Evolutionary conservation across 2,329 filamentous ascomycete genomes (phyloP), one percentile per base, ranked within the genome.

Genomic region (Byssochlamys sp.): DNA sequence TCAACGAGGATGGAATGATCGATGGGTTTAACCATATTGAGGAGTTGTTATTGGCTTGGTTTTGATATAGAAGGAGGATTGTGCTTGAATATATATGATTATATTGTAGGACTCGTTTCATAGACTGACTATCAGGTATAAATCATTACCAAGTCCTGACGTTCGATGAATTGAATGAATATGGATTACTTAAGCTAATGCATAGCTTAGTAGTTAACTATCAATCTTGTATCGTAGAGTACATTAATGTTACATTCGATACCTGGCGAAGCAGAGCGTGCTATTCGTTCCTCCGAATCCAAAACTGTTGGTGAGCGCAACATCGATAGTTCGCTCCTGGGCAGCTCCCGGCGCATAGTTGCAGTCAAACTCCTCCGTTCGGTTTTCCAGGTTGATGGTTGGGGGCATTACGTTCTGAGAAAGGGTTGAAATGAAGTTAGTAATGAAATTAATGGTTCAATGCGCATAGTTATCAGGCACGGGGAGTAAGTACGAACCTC

Each of bases 211-310:
- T 50, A 54, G n/a, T n/a, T n/a, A 19, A 19, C 19, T 19, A 19
- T 19, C 19, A 1, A 19, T 19, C 19, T 53, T 31, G 25, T 52
- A 31, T 31, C 1, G 7, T 31, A 31, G 7, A 31, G 29, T 31
- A 52, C 52, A 58, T 49, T 9, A 45, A 24, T 45, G n/a, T 45
- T 50, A 62, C 55, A 59, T 53, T 56, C 54, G 56, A 55, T 65
- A 65, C 55, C 63, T 67, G 4, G 70, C 65, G 66, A 97, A 92
- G 55, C 91, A 91, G 39, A 99, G 77, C 56, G 85, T 91, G 49
- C 92, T 91, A 75, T 99, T 99, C 1, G 92, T 97, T 14, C 94
- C 94, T 10, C 94, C 94, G 76, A 99, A 99, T 0, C 94, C 94
- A 75, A 99, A 99, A 70, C 92, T 97, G 68, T 99, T 99, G 2